phyloP scores from a whole-genome alignment of 139 green algal genomes.

The Gonium pectorale region DNA sequence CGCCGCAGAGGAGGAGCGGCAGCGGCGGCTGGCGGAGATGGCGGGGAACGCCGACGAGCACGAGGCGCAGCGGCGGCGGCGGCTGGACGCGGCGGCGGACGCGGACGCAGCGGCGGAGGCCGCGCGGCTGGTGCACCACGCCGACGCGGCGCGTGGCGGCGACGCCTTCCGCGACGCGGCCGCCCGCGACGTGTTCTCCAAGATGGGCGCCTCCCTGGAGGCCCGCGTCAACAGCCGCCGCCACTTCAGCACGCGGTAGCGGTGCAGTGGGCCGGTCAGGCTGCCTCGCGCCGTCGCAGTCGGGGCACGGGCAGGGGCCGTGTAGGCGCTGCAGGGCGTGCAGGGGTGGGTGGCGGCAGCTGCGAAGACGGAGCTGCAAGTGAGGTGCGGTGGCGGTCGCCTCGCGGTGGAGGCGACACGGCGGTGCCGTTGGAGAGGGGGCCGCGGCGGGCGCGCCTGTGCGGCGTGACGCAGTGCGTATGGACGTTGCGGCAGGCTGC shows the following conservation, averaged over 20 bases:
- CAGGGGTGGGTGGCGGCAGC: too few relatives aligned
- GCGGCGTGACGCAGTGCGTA: too few relatives aligned
- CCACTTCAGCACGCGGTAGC: constrained; percentile 55
- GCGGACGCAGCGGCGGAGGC: constrained; percentile 40
- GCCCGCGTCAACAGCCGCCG: constrained; percentile 60
- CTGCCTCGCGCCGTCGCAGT: background rate
- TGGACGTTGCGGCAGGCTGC: too few relatives aligned
- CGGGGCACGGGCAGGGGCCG: too few relatives aligned
- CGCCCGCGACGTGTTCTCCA: constrained; percentile 58
- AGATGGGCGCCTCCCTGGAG: constrained; percentile 51
- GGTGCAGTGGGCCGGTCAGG: background rate
- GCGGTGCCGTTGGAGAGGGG: too few relatives aligned
- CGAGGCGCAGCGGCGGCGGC: constrained; percentile 68
- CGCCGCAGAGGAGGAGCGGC: constrained; percentile 83
- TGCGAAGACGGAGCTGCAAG: too few relatives aligned
- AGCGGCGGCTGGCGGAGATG: constrained; percentile 87
- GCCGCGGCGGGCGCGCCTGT: too few relatives aligned
- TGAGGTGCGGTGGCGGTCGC: too few relatives aligned
- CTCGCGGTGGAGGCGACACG: too few relatives aligned
- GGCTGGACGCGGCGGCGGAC: constrained; percentile 59
- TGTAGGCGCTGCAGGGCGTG: too few relatives aligned
- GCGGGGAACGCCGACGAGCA: constrained; percentile 79
- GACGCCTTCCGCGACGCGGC: constrained; percentile 65
- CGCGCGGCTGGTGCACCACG: constrained; percentile 28
- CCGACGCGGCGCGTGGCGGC: constrained; percentile 38